Base-by-base conservation (phyloP, 805 yeast species). In the Torulaspora delbrueckii region DNA sequence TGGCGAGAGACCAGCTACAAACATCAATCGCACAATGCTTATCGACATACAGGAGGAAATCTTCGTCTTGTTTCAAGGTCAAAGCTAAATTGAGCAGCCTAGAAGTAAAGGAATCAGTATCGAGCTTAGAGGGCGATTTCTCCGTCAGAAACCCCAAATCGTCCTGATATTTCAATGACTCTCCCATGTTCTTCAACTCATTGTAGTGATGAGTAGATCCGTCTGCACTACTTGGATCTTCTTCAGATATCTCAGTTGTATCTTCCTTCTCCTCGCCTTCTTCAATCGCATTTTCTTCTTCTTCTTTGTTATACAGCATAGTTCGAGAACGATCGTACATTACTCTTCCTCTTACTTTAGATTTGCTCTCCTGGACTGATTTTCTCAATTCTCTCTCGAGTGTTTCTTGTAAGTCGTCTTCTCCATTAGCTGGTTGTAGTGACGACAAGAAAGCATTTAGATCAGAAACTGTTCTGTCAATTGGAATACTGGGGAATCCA, bases 141-240 rank as follows among this genome's bases (percentile, higher is more conserved):
- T 57, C 62, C 2, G 61, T 28, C 5, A 70, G 41, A 43, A 68
- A 69, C n/a, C 59, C 68, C 27, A 65, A 47, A 26, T 71, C 73
- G 41, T 70, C 71, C 35, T 55, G 55, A 37, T 53, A 63, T 43
- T 66, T 64, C 2, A 66, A 47, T 12, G 57, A 56, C 19, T 60
- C 59, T 2, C 77, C 77, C 45, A 61, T 55, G 26, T 56, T 57
- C 42, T 52, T 59, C 39, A 63, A 44, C 42, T 62, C 66, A 38
- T 58, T 58, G 37, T 52, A 58, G 42, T 60, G 60, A 27, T 50
- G 53, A 0, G 53, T 50, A n/a, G 46, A 26, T 9, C 23, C 43
- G 16, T 40, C 51, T 25, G 42, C 46, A 13, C 9, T 27, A 35
- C 27, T 31, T 40, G n/a, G 3, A 26, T 12, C 18, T 25, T 23